Percentiles rank a stretch among this genome's conserved stretches.
Evolutionary conservation across 1,284 basidiomycete species (phyloP).

Genomic region (Cutaneotrichosporon arboriforme): DNA sequence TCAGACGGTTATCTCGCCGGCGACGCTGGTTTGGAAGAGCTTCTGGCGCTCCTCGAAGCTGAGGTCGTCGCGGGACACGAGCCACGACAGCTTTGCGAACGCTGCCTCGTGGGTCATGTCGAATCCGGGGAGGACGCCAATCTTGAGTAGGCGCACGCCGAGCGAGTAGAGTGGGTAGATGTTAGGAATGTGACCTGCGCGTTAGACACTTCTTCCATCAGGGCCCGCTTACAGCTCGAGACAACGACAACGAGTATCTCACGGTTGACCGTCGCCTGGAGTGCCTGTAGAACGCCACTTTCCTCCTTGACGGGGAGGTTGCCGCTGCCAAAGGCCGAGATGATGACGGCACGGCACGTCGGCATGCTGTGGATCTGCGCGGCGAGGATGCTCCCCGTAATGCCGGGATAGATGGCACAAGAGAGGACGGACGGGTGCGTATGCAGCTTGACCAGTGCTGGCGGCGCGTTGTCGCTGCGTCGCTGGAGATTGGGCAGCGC

Average conservation of each 20-base stretch:
- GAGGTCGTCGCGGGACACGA: slow-evolving; percentile 36
- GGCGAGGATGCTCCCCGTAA: slow-evolving; percentile 38
- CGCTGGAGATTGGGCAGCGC: slow-evolving; percentile 19
- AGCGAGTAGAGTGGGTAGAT: slow-evolving; percentile 45
- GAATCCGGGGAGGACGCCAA: slow-evolving; percentile 41
- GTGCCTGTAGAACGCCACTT: slow-evolving; percentile 32
- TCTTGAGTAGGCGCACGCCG: slow-evolving; percentile 34
- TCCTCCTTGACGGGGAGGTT: slow-evolving; percentile 39
- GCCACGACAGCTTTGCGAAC: slow-evolving; percentile 44
- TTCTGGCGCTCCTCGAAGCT: slow-evolving; percentile 37
- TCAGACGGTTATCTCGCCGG: slow-evolving; percentile 36
- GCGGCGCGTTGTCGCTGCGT: slow-evolving; percentile 17
- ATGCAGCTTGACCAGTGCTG: slow-evolving; percentile 29
- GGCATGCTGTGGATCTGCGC: slow-evolving; percentile 42
- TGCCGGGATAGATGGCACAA: slow-evolving; percentile 36
- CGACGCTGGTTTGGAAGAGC: slow-evolving; percentile 36
- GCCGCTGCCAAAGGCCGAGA: slow-evolving; percentile 40
- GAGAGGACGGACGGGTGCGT: slow-evolving; percentile 32
- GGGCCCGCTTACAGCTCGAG: slow-evolving; percentile 33
- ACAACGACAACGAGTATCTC: slow-evolving; percentile 46
- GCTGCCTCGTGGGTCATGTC: slow-evolving; percentile 47
- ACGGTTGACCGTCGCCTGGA: slow-evolving; percentile 34
- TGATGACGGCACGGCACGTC: slow-evolving; percentile 40
- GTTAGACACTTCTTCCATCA: background rate
- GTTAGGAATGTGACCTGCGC: slow-evolving; percentile 36